A percentile compares a stretch with the other conserved stretches of the same genome.
Evolutionary conservation across 768 basidiomycete genomes (phyloP).

Genomic region (Lentinula guzmanii): DNA sequence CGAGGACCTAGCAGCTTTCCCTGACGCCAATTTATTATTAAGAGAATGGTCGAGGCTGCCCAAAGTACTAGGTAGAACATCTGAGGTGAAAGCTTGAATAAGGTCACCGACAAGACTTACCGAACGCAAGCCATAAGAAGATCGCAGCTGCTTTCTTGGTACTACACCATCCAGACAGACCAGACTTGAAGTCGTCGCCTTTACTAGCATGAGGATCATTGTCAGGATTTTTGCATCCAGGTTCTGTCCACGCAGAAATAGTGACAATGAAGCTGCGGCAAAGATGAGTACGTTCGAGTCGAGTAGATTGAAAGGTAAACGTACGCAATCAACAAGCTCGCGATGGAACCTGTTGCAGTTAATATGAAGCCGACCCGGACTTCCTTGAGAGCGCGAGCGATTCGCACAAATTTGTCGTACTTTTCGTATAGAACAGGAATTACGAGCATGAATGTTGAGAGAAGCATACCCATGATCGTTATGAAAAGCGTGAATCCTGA

Average conservation of each 20-base stretch:
- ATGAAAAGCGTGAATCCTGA: constrained; percentile 83
- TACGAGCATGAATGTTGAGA: constrained; percentile 67
- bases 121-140: constrained; percentile 84
- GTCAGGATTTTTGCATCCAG: constrained; percentile 81
- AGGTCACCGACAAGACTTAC: constrained; percentile 32
- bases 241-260: constrained; percentile 81
- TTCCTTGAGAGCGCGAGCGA: constrained; percentile 79
- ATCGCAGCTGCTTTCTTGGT: constrained; percentile 89
- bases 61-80: constrained; percentile 56
- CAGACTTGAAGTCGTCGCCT: constrained; percentile 61
- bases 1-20: constrained; percentile 52
- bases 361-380: constrained; percentile 82
- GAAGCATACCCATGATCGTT: constrained; percentile 63
- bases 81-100: not conserved
- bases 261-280: constrained; percentile 59
- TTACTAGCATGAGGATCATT: constrained; percentile 75
- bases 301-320: constrained; percentile 23
- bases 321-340: constrained; percentile 73
- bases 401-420: constrained; percentile 71
- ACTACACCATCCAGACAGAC: constrained; percentile 76
- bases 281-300: not conserved
- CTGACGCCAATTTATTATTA: constrained; percentile 72
- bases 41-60: constrained; percentile 59
- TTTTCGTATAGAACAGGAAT: constrained; percentile 82
- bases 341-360: constrained; percentile 57